Evolutionary conservation across 805 yeast genomes (phyloP), one percentile per base, ranked within the genome.

Genomic region (Yarrowia porcina): DNA sequence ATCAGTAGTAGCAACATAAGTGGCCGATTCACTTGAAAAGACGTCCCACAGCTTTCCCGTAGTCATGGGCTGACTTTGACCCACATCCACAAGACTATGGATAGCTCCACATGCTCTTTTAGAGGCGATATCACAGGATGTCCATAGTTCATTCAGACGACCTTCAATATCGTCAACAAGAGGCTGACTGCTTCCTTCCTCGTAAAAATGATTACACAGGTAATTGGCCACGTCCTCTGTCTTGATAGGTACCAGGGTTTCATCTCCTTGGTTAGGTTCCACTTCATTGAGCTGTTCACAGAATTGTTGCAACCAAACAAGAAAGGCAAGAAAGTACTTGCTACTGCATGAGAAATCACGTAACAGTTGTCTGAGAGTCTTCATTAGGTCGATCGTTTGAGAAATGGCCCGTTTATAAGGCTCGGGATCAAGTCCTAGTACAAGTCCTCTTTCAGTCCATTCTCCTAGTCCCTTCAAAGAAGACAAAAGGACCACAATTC

Each of bases 401-500:
- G 36, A 20, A 13, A 39, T 56, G 15, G 61, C 61, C 11, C 38
- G 25, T 11, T 39, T 39, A 49, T 56, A 56, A 2, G 61, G 49
- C 11, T 56, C 64, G 2, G 50, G 47, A 20, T 61, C 63, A 1
- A 68, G 63, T 1, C 70, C 70, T 38, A 68, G 38, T 7, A 66
- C 64, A 2, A 33, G 44, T 8, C 70, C 70, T 15, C 70, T 54
- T 11, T 70, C 71, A 21, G 70, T 69, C 82, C 85, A 82, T 54
- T 72, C 70, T 0, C 79, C 69, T 6, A 79, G 64, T 6, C 84
- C 81, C 33, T 71, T 72, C 8, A 84, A 66, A 13, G 77, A 74
- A 17, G 79, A 77, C 2, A 83, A 67, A n/a, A 80, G 69, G 0
- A 81, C 71, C 5, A 83, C 67, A 18, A 81, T 65, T 54, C 83